A percentile compares a stretch with the other conserved stretches of the same genome.
Conservation (phyloP, 768 basidiomycete genomes). For the Bullera alba region DNA sequence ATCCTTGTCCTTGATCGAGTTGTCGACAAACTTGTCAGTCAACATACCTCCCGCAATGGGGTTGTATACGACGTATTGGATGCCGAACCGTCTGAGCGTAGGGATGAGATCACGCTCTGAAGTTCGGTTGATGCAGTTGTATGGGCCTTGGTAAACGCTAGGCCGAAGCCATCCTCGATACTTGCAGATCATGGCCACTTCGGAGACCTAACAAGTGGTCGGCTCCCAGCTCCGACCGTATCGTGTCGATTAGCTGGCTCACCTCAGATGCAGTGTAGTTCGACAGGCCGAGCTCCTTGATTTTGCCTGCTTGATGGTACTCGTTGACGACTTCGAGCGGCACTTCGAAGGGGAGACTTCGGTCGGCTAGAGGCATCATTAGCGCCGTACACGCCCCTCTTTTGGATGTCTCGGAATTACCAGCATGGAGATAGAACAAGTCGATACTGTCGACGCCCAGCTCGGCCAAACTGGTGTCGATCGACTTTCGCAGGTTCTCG, state of each 20-base stretch:
- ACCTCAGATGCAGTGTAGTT: slow-evolving; percentile 50
- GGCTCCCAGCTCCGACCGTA: no score
- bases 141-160: no score
- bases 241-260: no score
- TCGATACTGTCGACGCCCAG: slow-evolving; percentile 52
- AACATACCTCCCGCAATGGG: slow-evolving; percentile 38
- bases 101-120: slow-evolving; percentile 26
- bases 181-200: no score
- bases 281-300: slow-evolving; percentile 51
- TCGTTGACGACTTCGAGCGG: slow-evolving; percentile 52
- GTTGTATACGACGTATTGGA: slow-evolving; percentile 42
- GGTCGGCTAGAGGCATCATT: no score
- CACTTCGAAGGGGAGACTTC: slow-evolving; percentile 51
- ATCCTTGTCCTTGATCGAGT: slow-evolving; percentile 30
- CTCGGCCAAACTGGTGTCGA: slow-evolving; percentile 48
- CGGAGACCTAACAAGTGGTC: no score
- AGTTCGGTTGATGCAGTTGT: no score
- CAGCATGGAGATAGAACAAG: slow-evolving; percentile 53
- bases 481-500: slow-evolving; percentile 46
- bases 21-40: slow-evolving; percentile 30
- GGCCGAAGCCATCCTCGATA: no score
- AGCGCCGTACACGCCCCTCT: no score
- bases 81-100: slow-evolving; percentile 31
- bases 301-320: slow-evolving; percentile 54
- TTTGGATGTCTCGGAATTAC: no score